These are phyloP conservation scores for Aureococcus anophagefferens DNA, from an alignment of 108 stramenopile genomes.

Conservation along the genomic window DNA sequence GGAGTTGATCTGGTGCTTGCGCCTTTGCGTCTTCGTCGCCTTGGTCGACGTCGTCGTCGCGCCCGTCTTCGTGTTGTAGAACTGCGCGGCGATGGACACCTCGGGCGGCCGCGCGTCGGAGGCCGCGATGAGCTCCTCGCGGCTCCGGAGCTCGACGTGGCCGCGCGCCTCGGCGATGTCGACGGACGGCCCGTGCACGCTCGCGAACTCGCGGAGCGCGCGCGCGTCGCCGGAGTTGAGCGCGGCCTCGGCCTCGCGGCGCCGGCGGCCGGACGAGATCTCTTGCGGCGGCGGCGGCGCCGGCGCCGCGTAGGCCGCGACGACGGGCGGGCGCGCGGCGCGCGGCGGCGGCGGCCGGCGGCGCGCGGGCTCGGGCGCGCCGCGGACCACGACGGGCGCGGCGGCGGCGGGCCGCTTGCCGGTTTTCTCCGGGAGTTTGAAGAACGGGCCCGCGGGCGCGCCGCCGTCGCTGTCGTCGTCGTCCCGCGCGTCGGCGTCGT, in stretches of 20 bases:
- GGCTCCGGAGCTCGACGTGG: neutral
- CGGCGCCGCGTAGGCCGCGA: too few relatives aligned
- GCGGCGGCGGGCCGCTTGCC: neutral
- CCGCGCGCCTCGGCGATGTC: neutral
- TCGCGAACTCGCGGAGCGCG: constrained; percentile 1
- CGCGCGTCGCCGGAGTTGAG: neutral
- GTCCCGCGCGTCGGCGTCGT: neutral
- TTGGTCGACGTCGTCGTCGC: constrained; percentile 15
- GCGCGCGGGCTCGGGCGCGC: neutral
- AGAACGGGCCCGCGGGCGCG: neutral
- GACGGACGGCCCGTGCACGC: too few relatives aligned
- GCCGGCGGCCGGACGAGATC: too few relatives aligned
- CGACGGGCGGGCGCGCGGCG: neutral
- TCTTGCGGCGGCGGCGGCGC: too few relatives aligned
- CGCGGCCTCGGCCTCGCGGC: neutral
- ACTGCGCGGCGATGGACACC: constrained; percentile 1
- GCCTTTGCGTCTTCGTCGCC: constrained; percentile 27
- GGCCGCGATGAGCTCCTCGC: neutral
- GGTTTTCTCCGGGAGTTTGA: neutral
- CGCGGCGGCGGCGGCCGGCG: neutral
- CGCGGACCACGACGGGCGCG: neutral
- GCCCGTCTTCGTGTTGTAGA: constrained; percentile 7
- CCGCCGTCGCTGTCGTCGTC: neutral
- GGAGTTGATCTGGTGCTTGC: constrained; percentile 37
- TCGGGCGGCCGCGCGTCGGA: neutral